Conservation (phyloP, 495 filamentous ascomycete species). For the Haplographium delicatum region DNA sequence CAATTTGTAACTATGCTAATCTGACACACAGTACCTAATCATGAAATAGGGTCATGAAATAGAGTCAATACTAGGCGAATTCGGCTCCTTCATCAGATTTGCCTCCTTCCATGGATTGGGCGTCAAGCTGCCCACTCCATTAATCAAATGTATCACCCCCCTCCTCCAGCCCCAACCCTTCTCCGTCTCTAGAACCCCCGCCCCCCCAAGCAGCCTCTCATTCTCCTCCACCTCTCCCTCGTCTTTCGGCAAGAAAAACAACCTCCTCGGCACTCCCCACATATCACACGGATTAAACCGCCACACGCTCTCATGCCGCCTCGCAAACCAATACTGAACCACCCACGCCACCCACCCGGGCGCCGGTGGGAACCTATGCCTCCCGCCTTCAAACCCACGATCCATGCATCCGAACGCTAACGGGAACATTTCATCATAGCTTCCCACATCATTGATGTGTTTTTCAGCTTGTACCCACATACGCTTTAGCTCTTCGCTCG, state of each 20-base stretch:
- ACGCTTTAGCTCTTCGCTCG: slow-evolving; percentile 24
- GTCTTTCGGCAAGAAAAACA: background rate
- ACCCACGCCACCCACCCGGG: background rate
- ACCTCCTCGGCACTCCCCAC: background rate
- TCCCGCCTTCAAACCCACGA: background rate
- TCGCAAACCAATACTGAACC: background rate
- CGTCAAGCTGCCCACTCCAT: background rate
- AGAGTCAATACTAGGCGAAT: background rate
- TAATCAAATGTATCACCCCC: background rate
- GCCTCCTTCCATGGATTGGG: background rate
- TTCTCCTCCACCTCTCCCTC: background rate
- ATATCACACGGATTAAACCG: background rate
- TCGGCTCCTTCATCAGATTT: background rate
- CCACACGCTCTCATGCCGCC: background rate
- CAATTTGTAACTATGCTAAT: background rate
- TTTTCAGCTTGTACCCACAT: background rate
- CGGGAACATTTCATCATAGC: background rate
- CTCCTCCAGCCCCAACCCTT: background rate
- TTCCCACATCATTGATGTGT: background rate
- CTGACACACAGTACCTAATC: background rate
- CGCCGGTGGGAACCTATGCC: background rate
- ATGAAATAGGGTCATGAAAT: background rate
- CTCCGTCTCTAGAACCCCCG: background rate
- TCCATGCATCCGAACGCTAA: background rate
- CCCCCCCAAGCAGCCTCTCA: background rate